These are phyloP conservation scores for Aspergillus oerlinghausenensis DNA, from an alignment of 2,329 filamentous ascomycete species.

Conservation along the genomic window DNA sequence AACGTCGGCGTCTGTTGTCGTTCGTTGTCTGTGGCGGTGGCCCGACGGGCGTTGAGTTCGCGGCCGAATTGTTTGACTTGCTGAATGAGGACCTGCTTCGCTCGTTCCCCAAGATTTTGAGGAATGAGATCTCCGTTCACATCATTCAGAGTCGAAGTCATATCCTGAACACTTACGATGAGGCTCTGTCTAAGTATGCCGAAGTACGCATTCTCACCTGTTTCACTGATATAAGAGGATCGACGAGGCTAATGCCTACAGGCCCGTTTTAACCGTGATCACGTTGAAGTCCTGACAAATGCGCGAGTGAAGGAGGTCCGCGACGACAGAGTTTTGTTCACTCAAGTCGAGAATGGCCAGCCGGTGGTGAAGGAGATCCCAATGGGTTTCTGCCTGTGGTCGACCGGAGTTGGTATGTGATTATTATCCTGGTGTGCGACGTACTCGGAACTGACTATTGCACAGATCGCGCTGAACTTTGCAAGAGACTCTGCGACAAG, in stretches of 20 bases:
- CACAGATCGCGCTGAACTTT: slow-evolving; percentile 70
- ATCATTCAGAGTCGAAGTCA: slow-evolving; percentile 92
- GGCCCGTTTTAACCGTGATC: slow-evolving; percentile 81
- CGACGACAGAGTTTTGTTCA: slow-evolving; percentile 80
- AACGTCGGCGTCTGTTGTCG: slow-evolving; percentile 79
- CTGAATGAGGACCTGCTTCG: slow-evolving; percentile 86
- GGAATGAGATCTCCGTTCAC: slow-evolving; percentile 96
- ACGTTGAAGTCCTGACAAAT: slow-evolving; percentile 88
- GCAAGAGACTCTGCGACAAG: slow-evolving; percentile 69
- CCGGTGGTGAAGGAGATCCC: slow-evolving; percentile 86
- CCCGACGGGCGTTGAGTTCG: slow-evolving; percentile 95
- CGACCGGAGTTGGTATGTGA: slow-evolving; percentile 70
- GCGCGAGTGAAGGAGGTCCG: slow-evolving; percentile 86
- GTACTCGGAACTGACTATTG: slow-evolving; percentile 3
- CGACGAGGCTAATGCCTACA: slow-evolving; percentile 17
- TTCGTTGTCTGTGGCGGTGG: slow-evolving; percentile 96
- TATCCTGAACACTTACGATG: slow-evolving; percentile 97
- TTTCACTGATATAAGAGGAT: neutral
- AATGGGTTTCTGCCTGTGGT: slow-evolving; percentile 96
- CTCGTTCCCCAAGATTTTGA: slow-evolving; percentile 81
- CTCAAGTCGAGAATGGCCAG: slow-evolving; percentile 72
- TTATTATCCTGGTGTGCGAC: neutral
- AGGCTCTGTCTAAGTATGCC: slow-evolving; percentile 85
- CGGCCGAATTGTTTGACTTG: slow-evolving; percentile 91
- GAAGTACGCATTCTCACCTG: slow-evolving; percentile 49